Conservation (phyloP, 257 asterid species). For the Solanum sitiens region DNA sequence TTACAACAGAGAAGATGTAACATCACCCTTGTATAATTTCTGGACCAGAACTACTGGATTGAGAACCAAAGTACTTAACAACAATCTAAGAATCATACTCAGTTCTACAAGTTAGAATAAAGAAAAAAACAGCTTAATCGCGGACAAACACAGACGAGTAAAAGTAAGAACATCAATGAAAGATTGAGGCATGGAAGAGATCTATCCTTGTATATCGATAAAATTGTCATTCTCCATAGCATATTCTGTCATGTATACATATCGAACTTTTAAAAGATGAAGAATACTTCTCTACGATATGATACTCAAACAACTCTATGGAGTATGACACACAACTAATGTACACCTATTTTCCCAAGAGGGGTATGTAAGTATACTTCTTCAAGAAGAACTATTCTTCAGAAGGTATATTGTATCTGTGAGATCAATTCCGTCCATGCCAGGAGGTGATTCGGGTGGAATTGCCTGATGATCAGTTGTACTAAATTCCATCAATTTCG, state of each 20-base stretch:
- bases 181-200: background rate
- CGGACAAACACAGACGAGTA: background rate
- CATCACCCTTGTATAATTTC: background rate
- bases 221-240: background rate
- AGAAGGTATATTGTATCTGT: background rate
- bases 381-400: background rate
- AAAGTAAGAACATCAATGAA: background rate
- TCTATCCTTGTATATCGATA: background rate
- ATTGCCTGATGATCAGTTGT: background rate
- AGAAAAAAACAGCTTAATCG: background rate
- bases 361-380: background rate
- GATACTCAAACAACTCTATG: background rate
- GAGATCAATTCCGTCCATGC: background rate
- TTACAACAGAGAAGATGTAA: too few relatives aligned
- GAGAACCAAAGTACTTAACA: background rate
- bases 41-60: background rate
- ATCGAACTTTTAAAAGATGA: background rate
- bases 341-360: background rate
- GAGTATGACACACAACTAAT: background rate
- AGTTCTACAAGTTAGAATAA: background rate
- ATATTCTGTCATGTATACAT: background rate
- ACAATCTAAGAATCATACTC: background rate
- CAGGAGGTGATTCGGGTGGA: slow-evolving; percentile 11
- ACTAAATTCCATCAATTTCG: background rate
- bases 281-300: background rate